Conservation (phyloP, 73 alveolate genomes). For the Uronychia binucleata region DNA sequence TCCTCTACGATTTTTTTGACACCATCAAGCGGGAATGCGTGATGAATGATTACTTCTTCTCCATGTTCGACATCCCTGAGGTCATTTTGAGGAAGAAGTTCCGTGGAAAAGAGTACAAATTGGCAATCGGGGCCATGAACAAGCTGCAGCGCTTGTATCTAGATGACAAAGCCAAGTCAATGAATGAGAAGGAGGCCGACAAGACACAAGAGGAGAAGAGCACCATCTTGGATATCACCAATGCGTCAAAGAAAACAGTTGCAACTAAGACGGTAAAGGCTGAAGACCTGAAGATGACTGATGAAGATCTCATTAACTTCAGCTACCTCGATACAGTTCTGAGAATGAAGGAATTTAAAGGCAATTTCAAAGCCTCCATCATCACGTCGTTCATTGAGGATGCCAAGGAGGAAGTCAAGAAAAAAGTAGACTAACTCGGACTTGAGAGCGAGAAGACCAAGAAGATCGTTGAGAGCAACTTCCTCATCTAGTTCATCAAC, state of each 20-base stretch:
- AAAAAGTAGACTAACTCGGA: constrained; percentile 32
- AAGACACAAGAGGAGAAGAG: not conserved
- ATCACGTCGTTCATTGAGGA: constrained; percentile 3
- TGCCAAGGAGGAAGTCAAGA: constrained; percentile 23
- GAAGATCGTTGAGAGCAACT: constrained; percentile 52
- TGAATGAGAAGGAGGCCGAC: not conserved
- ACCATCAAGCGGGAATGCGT: constrained; percentile 59
- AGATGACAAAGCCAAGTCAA: constrained; percentile 12
- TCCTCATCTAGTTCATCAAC: constrained; percentile 27
- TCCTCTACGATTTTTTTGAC: constrained; percentile 48
- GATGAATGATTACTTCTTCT: constrained; percentile 52
- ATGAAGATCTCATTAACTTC: constrained; percentile 6
- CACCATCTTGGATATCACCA: not conserved
- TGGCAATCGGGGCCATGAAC: constrained; percentile 30
- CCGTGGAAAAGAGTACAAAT: constrained; percentile 35
- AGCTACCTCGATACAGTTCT: constrained; percentile 37
- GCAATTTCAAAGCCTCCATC: constrained; percentile 3
- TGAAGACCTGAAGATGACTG: not conserved
- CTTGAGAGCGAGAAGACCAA: constrained; percentile 52
- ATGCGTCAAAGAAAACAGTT: not conserved
- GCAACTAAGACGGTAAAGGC: not conserved
- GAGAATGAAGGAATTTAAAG: constrained; percentile 18
- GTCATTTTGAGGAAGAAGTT: constrained; percentile 48
- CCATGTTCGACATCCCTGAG: constrained; percentile 62
- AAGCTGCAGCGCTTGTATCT: constrained; percentile 40